Conservation (phyloP, 148 eudicot genomes). For the Gaultheria prostrata region DNA sequence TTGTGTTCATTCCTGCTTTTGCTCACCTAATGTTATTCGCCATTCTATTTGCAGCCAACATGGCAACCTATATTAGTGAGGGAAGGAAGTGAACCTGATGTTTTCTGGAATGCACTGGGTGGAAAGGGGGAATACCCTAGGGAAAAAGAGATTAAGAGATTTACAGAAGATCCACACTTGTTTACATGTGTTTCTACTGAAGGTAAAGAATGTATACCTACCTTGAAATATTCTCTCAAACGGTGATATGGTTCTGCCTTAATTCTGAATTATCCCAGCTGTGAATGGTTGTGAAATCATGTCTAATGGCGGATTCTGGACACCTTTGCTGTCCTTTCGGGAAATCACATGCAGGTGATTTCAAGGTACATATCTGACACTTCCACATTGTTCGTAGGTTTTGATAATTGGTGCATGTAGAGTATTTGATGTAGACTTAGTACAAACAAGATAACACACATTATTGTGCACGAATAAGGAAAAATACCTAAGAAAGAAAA, state of each 20-base stretch:
- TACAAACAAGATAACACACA: not conserved
- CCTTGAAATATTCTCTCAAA: constrained; percentile 6
- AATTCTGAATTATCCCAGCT: constrained; percentile 20
- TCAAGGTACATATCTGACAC: constrained; percentile 30
- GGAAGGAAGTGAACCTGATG: constrained; percentile 43
- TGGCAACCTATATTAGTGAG: constrained; percentile 46
- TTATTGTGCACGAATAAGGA: not conserved
- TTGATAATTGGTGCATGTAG: constrained; percentile 1
- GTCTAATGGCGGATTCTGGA: constrained; percentile 29
- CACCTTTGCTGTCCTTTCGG: constrained; percentile 10
- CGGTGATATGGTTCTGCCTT: constrained; percentile 22
- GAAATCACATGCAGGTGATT: constrained; percentile 28
- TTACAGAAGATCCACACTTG: constrained; percentile 35
- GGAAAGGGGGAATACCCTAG: constrained; percentile 40
- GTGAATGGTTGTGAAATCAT: constrained; percentile 23
- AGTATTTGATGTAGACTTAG: not conserved
- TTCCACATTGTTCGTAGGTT: constrained; percentile 12
- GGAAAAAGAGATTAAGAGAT: constrained; percentile 23
- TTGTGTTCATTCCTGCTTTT: not conserved
- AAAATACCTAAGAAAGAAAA: not conserved
- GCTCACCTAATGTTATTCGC: not conserved
- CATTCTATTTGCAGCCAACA: constrained; percentile 31
- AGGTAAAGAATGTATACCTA: constrained; percentile 21
- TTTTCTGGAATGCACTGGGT: constrained; percentile 36
- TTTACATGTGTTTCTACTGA: constrained; percentile 30